Base-by-base conservation (phyloP, 2,329 filamentous ascomycete genomes). In the Balansia obtecta region DNA sequence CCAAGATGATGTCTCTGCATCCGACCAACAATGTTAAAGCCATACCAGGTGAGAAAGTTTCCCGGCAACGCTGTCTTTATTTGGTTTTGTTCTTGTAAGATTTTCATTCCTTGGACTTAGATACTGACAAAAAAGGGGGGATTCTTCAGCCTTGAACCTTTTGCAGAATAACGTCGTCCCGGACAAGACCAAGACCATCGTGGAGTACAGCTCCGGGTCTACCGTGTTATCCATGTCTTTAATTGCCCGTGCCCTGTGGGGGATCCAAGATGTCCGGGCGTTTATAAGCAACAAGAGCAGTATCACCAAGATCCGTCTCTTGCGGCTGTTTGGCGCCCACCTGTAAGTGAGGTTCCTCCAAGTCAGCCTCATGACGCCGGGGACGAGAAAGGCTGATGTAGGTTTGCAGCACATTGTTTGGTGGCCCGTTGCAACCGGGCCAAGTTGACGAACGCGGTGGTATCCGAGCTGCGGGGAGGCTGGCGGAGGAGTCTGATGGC, bases 1-100 rank as follows among this genome's bases (percentile, higher is more conserved):
- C 79, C 30, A 82, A 82, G 63, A 77, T 82, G 74, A 76, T 82
- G 71, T 77, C 75, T 2, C 74, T 74, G 66, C 75, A 77, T 53
- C 79, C 79, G 1, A 75, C 78, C 12, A 76, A 81, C 52, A 83
- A 82, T 47, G 76, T 83, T 55, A 82, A 83, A 59, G 72, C 75
- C n/a, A 71, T 83, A 63, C 79, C 79, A 57, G 48, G 48, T 50
- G 45, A 22, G 48, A 22, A 10, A 27, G 37, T n/a, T n/a, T n/a
- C 7, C 4, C 20, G 20, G 11, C 18, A 30, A 16, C 8, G 33
- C 34, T 13, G 9, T 30, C 30, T 9, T 37, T 18, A 9, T 18
- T 20, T 16, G 12, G 11, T 15, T n/a, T 9, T 20, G 7, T 9
- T 41, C 4, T 22, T 22, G 18, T 38, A 4, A n/a, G 20, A 16